Evolutionary conservation across 345 rosid species (phyloP), one percentile per base, ranked within the genome.

Genomic region (Citrus hindsii): DNA sequence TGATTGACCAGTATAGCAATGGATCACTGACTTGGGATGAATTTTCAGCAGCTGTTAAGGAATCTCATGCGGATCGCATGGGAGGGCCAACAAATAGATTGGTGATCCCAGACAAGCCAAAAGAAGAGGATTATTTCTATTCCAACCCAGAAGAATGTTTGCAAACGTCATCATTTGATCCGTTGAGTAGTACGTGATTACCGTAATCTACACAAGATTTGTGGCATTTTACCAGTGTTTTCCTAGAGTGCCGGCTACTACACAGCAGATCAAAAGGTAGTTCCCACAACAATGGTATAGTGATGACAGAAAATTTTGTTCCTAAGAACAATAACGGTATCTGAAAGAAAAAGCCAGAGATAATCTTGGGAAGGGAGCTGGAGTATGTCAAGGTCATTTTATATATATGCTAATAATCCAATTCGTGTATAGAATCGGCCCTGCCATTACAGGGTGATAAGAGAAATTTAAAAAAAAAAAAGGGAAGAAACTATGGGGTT

Each of bases 121-220:
- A 94, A 73, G 98, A 92, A 80, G 99, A 96, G 84, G 98, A 96
- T 60, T 94, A 92, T 82, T 96, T 94, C 85, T 96, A 89, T 77
- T 90, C 99, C 40, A 96, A 96, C 82, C 98, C 99, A 5, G 91
- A 94, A 73, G 99, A 96, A 79, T 96, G 99, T 77, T 87, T 96
- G 83, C 86, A 88, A 76, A 77, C 82, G 19, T 77, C 85, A 33
- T 70, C 88, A 69, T 84, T 85, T 56, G 88, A 82, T 75, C 67
- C 74, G 5, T 42, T 80, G 76, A 90, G 90, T 64, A 86, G 87
- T 75, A 74, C 75, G 4, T 89, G 85, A 87, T 78, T 48, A 2
- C 56, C 69, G 24, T 48, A 46, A 65, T 24, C 58, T 61, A 7
- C 32, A 79, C 32, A 80, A 76, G 79, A 67, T 75, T 75, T 68